Evolutionary conservation across 2,329 filamentous ascomycete species (phyloP), one percentile per base, ranked within the genome.

Genomic region (Botryosphaeria dothidea): DNA sequence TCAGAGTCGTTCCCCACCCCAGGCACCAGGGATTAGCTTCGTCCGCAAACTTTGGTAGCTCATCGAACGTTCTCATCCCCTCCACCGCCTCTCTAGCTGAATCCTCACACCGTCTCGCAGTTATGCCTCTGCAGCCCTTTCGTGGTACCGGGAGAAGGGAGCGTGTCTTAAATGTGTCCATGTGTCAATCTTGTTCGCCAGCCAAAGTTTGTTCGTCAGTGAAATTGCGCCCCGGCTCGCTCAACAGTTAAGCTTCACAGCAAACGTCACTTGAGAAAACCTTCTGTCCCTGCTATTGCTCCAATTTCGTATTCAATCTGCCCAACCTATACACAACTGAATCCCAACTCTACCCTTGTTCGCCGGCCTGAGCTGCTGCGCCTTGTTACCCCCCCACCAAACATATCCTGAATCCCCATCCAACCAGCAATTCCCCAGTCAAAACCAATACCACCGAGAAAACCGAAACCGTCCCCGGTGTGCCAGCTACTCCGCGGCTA

Each of bases 291-390:
- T 45, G 56, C 27, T 23, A 34, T 46, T 60, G 43, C 56, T 46
- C n/a, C 13, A 29, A 25, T 60, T 45, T 60, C 56, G 38, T 60
- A 60, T 60, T 60, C 56, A 60, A 60, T 60, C 56, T 60, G 56
- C 38, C 54, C 56, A 29, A 23, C 56, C 56, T 60, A 60, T 60
- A 25, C 56, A 58, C 36, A 34, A 46, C 38, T 46, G 56, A 34
- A 15, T 31, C 21, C 27, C 56, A 25, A 21, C 19, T 31, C 56
- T 36, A 46, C 41, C 56, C 56, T 31, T 34, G 27, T 46, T 60
- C 27, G 56, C 56, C 41, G 25, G 31, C n/a, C 17, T 41, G 56
- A 43, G 56, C n/a, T 34, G 56, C 56, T 45, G 54, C 54, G 54
- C 25, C 38, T 15, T 27, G n/a, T 48, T 46, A 11, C 56, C 56